Base-by-base conservation (phyloP, 2,329 filamentous ascomycete species). In the Diaporthe sp. region DNA sequence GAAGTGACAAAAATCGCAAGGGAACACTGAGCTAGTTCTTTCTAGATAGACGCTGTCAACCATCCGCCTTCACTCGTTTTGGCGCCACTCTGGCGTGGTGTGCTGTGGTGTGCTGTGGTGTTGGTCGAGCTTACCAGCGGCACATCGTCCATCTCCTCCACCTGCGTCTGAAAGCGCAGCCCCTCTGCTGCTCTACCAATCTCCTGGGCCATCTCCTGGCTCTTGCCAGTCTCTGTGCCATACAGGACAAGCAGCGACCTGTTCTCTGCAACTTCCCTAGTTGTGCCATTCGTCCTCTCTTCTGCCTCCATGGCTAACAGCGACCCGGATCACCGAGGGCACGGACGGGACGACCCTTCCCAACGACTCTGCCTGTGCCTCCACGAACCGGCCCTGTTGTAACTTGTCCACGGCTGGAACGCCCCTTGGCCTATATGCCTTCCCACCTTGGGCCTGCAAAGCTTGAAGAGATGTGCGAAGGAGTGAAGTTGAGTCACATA, bases 211-310 rank as follows among this genome's bases (percentile, higher is more conserved):
- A 96, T 91, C 83, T 98, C 96, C 83, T 98, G 94, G 71, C 95
- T 93, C 81, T 97, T 98, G 73, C 97, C 97, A 30, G 96, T 98
- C 86, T 99, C 97, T 51, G 96, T 97, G 72, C 95, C 97, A 84
- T 98, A 99, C 44, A 97, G 88, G 73, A 99, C 88, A 77, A 97
- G 89, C 66, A 89, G 83, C 74, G 84, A 85, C 77, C 89, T 82
- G 77, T 77, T 74, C 19, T 78, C 76, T 8, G 83, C 65, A 44
- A 79, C 77, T 19, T 69, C 35, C 53, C 17, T 22, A 19, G 44
- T 53, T 22, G 39, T 56, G 17, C 19, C 53, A 27, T n/a, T 63
- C n/a, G 47, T n/a, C 32, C 59, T 30, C 50, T 74, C 68, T 39
- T 55, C 68, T 35, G 61, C 72, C 51, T 73, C 74, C 74, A 73